phyloP scores from a whole-genome alignment of 768 basidiomycete species.

The Kondoa subrosea region DNA sequence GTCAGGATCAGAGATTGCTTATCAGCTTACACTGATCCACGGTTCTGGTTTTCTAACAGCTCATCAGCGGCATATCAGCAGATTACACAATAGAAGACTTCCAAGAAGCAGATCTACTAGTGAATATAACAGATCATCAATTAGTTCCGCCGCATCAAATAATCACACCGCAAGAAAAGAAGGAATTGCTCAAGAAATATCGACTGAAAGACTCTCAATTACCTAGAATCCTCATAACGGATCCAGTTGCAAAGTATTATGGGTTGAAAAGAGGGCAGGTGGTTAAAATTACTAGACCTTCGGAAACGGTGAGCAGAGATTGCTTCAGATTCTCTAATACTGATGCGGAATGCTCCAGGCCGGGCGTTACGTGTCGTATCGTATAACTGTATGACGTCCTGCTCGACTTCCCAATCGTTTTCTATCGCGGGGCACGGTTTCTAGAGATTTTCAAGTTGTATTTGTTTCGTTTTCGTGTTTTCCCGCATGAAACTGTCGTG shows the following conservation, averaged over 20 bases:
- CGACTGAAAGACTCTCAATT: conserved; percentile 95
- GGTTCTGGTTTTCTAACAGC: conserved; percentile 40
- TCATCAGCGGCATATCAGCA: conserved; percentile 72
- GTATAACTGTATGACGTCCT: too few species aligned
- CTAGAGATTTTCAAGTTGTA: too few species aligned
- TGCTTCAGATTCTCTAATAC: neutral
- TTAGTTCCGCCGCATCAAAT: conserved; percentile 88
- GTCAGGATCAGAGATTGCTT: neutral
- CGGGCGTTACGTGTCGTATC: conserved; percentile 20
- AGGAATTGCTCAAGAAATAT: conserved; percentile 69
- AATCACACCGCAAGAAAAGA: conserved; percentile 69
- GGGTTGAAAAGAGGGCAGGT: conserved; percentile 88
- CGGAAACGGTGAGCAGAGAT: conserved; percentile 88
- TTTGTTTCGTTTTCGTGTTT: too few species aligned
- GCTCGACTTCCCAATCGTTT: too few species aligned
- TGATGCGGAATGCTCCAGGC: neutral
- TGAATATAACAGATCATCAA: conserved; percentile 92
- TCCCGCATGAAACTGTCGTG: too few species aligned
- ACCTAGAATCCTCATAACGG: conserved; percentile 85
- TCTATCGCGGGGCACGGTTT: too few species aligned
- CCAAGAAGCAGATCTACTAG: conserved; percentile 83
- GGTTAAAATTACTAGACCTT: conserved; percentile 92
- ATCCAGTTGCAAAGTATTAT: conserved; percentile 97
- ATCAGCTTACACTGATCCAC: conserved; percentile 7
- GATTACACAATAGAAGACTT: conserved; percentile 88